These are phyloP conservation scores for Perilla frutescens DNA, from an alignment of 257 asterid genomes.

Conservation along the genomic window DNA sequence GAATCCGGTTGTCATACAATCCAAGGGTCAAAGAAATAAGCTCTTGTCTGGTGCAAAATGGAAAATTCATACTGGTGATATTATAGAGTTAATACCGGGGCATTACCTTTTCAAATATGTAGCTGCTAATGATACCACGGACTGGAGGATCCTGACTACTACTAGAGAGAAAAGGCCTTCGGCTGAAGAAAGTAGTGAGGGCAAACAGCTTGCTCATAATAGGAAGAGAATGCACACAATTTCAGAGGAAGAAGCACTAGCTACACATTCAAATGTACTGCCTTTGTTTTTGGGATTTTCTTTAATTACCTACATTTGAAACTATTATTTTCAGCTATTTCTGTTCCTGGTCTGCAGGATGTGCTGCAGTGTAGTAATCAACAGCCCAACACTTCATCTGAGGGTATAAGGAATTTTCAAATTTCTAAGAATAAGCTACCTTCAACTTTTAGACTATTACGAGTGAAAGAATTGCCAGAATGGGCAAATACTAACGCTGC, in stretches of 20 bases:
- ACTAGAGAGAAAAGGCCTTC: conserved; percentile 58
- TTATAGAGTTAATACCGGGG: conserved; percentile 89
- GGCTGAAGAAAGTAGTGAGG: conserved; percentile 49
- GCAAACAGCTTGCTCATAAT: conserved; percentile 41
- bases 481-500: conserved; percentile 97
- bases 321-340: conserved; percentile 27
- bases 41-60: conserved; percentile 69
- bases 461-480: conserved; percentile 75
- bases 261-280: conserved; percentile 42
- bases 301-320: not conserved
- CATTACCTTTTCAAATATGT: conserved; percentile 80
- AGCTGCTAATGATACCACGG: conserved; percentile 36
- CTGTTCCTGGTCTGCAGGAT: conserved; percentile 38
- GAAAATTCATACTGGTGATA: conserved; percentile 66
- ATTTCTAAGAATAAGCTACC: conserved; percentile 61
- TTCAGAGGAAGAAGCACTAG: conserved; percentile 47
- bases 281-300: conserved; percentile 6
- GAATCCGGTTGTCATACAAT: conserved; percentile 82
- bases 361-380: conserved; percentile 33
- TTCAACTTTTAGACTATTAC: conserved; percentile 66
- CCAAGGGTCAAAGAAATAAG: conserved; percentile 67
- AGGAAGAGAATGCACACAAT: conserved; percentile 58
- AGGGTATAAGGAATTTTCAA: conserved; percentile 58
- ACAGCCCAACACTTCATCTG: conserved; percentile 39
- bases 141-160: conserved; percentile 33